Base-by-base conservation (phyloP, 2,329 filamentous ascomycete species). In the Beauveria varroae region DNA sequence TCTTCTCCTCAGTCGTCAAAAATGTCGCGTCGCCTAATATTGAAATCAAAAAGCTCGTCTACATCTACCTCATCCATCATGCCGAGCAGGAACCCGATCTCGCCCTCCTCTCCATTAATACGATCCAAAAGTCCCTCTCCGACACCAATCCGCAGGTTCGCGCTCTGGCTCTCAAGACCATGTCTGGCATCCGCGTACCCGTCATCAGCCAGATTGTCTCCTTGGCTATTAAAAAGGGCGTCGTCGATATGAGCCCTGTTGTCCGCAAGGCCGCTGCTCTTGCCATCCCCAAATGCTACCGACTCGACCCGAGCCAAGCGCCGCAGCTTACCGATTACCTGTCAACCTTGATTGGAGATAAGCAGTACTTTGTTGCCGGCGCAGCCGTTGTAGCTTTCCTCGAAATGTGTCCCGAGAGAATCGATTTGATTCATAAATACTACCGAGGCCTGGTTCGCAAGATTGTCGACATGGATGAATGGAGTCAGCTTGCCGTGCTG, bases 381-480 rank as follows among this genome's bases (percentile, higher is more conserved):
- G 92, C 95, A 3, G 95, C 95, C 0, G 91, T 98, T 3, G 86
- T 88, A 43, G 90, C 95, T 0, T 97, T 96, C 68, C 75, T 96
- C 73, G 91, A 96, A 65, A 81, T 98, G 30, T 98, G 93, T 66
- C 93, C 95, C 0, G 88, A 96, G 18, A 81, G 89, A 59, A 82
- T 96, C 65, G 93, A 97, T 71, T 77, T 99, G 63, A 86, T 99
- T 67, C 95, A 99, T 74, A 87, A 89, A 66, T 89, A 96, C 71
- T 99, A 98, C 75, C 86, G 91, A 56, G 81, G 84, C 41, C 78
- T 99, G 64, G 87, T 96, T 64, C 90, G 86, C 73, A 96, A 97
- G 78, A 78, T 98, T 57, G 91, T 97, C 26, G 95, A 99, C 71
- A 99, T 99, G 95, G 95, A 99, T 70, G 95, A 99, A 75, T 99